Evolutionary conservation across 75 land plant species (phyloP), one percentile per base, ranked within the genome.

Genomic region (Selaginella moellendorffii): DNA sequence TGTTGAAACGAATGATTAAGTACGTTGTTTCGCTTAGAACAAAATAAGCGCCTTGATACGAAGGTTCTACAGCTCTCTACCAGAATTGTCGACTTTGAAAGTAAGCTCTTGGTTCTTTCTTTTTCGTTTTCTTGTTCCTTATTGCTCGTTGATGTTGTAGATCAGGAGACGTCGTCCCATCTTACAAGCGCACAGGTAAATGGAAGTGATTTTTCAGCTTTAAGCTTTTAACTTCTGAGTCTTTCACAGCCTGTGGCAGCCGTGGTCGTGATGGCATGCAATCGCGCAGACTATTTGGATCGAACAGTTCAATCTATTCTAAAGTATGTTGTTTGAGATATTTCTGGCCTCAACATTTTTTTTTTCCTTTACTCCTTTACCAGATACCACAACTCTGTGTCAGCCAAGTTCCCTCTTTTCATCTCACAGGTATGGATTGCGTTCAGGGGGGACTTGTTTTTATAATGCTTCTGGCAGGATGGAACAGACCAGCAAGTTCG

Each of bases 211-310:
- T 1, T 27, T 2, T 30, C 14, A 8, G 24, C 22, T 62, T 61
- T 25, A 1, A 24, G 56, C 76, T 56, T 24, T 8, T 19, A 9
- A 21, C n/a, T n/a, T 19, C 5, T 56, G 59, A 8, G 24, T 21
- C 9, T 21, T 2, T 56, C 85, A 84, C 80, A 71, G 9, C 86
- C 88, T 28, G 79, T 90, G 27, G 99, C 99, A 52, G 99, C 97
- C 26, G 88, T 95, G 63, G 97, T 95, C 2, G 54, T 90, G 18
- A 95, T 95, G 97, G 97, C 99, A 42, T 95, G 97, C 68, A 95
- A 90, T 66, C 99, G 99, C 56, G 80, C 99, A 56, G 97, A 95
- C 72, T 95, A 95, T 66, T 75, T 95, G 36, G 91, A 90, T 30
- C 82, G 84, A 71, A 90, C 99, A 31, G 52, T 95, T 9, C 62